phyloP scores from a whole-genome alignment of 2,329 filamentous ascomycete species.

The Aureobasidium sp. region DNA sequence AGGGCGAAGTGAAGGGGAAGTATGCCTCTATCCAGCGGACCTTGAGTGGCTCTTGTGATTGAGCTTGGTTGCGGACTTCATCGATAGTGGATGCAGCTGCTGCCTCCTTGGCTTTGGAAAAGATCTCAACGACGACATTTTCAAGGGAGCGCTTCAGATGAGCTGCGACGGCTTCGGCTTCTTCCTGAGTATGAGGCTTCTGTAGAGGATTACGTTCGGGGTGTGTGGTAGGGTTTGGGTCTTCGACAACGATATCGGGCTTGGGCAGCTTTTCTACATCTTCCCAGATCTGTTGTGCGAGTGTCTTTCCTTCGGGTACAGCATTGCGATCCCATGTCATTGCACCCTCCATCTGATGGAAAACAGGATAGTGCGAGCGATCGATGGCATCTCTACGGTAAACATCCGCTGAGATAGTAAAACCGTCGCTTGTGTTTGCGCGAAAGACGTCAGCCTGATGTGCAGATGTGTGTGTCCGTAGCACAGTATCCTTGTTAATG shows the following conservation, averaged over 20 bases:
- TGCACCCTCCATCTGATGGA: slow-evolving; percentile 98
- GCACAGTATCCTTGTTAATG: slow-evolving; percentile 71
- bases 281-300: slow-evolving; percentile 59
- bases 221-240: slow-evolving; percentile 73
- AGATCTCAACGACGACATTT: slow-evolving; percentile 82
- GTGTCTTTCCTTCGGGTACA: slow-evolving; percentile 45
- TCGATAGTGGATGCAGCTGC: slow-evolving; percentile 40
- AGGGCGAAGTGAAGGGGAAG: slow-evolving; percentile 94
- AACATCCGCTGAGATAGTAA: slow-evolving; percentile 87
- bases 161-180: slow-evolving; percentile 72
- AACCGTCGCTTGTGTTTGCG: slow-evolving; percentile 65
- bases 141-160: slow-evolving; percentile 89
- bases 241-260: slow-evolving; percentile 71
- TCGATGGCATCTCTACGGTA: slow-evolving; percentile 94
- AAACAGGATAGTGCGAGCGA: slow-evolving; percentile 89
- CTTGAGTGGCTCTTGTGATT: slow-evolving; percentile 59
- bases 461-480: slow-evolving; percentile 90
- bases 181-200: slow-evolving; percentile 59
- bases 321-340: slow-evolving; percentile 72
- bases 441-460: slow-evolving; percentile 82
- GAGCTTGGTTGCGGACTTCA: slow-evolving; percentile 29
- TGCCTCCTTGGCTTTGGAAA: slow-evolving; percentile 66
- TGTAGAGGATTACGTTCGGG: slow-evolving; percentile 79
- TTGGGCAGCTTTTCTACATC: slow-evolving; percentile 66
- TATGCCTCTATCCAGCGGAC: slow-evolving; percentile 95